Evolutionary conservation across 73 alveolate species (phyloP).

Genomic region (Paramecium caudatum): DNA sequence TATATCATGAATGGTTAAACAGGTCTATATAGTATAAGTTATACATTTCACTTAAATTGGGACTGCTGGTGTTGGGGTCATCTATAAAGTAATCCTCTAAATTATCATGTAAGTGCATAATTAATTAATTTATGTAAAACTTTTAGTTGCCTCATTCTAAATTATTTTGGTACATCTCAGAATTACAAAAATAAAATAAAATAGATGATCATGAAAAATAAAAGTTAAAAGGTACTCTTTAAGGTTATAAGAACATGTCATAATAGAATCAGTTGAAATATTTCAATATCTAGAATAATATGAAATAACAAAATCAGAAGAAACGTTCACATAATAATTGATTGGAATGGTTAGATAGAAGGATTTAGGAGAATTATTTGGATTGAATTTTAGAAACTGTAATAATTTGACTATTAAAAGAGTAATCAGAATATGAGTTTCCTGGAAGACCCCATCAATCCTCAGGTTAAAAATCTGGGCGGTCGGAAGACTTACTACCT

Average conservation of each 20-base stretch:
- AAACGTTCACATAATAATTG: neutral
- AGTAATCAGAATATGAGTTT: constrained; percentile 28
- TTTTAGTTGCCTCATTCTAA: constrained; percentile 40
- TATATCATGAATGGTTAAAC: too few relatives aligned
- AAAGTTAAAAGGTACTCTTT: neutral
- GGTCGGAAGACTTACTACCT: constrained; percentile 31
- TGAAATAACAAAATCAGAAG: neutral
- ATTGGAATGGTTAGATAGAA: neutral
- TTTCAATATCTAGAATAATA: constrained; percentile 29
- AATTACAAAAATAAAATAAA: neutral
- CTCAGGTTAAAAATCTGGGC: constrained; percentile 12
- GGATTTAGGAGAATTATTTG: constrained; percentile 42
- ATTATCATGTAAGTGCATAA: neutral
- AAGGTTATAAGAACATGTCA: constrained; percentile 2
- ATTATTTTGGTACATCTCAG: constrained; percentile 36
- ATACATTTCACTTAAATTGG: too few relatives aligned
- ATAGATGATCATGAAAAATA: constrained; percentile 40
- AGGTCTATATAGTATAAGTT: too few relatives aligned
- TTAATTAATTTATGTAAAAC: neutral
- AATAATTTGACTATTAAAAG: neutral
- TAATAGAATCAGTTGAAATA: neutral
- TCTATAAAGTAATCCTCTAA: too few relatives aligned
- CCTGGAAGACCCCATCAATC: constrained; percentile 15
- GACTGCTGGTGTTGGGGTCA: too few relatives aligned
- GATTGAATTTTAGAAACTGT: neutral